Conservation (phyloP, 257 asterid species). For the Solanum medicagineum region DNA sequence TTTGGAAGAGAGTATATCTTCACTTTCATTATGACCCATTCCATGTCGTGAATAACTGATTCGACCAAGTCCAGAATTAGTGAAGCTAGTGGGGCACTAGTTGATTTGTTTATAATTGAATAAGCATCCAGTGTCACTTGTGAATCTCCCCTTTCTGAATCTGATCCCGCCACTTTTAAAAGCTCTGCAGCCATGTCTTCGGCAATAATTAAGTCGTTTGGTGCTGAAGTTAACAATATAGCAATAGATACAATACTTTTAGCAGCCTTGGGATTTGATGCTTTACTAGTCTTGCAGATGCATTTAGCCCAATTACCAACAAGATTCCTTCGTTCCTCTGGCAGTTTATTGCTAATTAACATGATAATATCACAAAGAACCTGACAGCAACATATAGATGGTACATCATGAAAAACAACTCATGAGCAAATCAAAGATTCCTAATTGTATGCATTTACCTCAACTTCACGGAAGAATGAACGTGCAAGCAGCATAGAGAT, state of each 20-base stretch:
- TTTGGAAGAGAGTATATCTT: conserved; percentile 34
- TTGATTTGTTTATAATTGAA: conserved; percentile 45
- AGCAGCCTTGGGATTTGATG: conserved; percentile 50
- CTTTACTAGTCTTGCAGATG: conserved; percentile 37
- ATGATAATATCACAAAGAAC: conserved; percentile 38
- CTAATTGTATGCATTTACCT: conserved; percentile 31
- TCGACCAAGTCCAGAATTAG: conserved; percentile 47
- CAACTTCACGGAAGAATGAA: conserved; percentile 63
- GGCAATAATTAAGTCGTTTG: conserved; percentile 41
- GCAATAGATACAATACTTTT: conserved; percentile 45
- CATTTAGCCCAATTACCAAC: conserved; percentile 41
- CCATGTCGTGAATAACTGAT: conserved; percentile 44
- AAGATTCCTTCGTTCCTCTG: conserved; percentile 38
- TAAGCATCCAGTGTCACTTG: conserved; percentile 37
- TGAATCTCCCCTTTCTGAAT: conserved; percentile 29
- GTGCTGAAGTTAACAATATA: conserved; percentile 42
- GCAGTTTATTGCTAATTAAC: conserved; percentile 50
- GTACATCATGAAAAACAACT: background rate
- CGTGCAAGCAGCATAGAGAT: conserved; percentile 33
- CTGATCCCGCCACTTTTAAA: conserved; percentile 40
- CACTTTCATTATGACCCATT: conserved; percentile 45
- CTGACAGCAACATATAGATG: background rate
- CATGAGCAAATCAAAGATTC: background rate
- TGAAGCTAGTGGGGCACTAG: conserved; percentile 47
- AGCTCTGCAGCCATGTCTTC: conserved; percentile 59